Percentiles rank a stretch among this genome's conserved stretches.
Evolutionary conservation across 2,329 filamentous ascomycete species (phyloP).

Genomic region (Cadophora sp.): DNA sequence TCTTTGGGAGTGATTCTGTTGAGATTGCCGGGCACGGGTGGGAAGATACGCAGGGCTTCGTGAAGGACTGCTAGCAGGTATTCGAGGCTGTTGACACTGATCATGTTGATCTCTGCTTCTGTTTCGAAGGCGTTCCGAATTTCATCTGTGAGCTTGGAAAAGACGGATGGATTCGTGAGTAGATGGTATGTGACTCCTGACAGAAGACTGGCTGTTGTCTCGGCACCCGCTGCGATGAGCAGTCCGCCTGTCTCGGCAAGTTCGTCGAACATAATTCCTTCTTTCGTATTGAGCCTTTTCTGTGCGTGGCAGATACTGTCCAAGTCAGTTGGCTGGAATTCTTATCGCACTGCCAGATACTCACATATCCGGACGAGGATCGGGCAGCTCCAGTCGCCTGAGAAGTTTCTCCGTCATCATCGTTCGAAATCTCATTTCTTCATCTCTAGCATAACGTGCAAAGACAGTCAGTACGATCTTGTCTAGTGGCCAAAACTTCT

Average conservation of each 20-base stretch:
- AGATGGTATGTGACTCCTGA: slow-evolving; percentile 13
- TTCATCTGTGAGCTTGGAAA: not conserved
- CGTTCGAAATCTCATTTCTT: slow-evolving; percentile 10
- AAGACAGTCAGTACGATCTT: slow-evolving; percentile 9
- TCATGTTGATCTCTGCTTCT: slow-evolving; percentile 8
- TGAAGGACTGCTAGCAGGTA: slow-evolving; percentile 48
- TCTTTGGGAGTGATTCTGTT: slow-evolving; percentile 25
- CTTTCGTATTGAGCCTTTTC: slow-evolving; percentile 3
- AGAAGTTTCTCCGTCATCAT: slow-evolving; percentile 9
- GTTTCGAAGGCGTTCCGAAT: slow-evolving; percentile 1
- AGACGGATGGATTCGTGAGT: not conserved
- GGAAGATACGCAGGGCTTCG: slow-evolving; percentile 48
- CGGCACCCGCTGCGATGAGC: slow-evolving; percentile 46
- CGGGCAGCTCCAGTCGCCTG: slow-evolving; percentile 7
- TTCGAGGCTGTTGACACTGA: slow-evolving; percentile 16
- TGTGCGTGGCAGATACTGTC: not conserved
- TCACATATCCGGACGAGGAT: slow-evolving; percentile 22
- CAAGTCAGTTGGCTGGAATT: not conserved
- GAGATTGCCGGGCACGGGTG: slow-evolving; percentile 38
- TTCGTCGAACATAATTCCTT: slow-evolving; percentile 18
- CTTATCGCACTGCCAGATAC: not conserved
- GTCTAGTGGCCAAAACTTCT: slow-evolving; percentile 11
- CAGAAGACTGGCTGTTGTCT: slow-evolving; percentile 48
- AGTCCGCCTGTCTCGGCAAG: slow-evolving; percentile 25
- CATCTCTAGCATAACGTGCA: not conserved